These are phyloP conservation scores for Xylaria cubensis DNA, from an alignment of 495 filamentous ascomycete species.

Conservation along the genomic window DNA sequence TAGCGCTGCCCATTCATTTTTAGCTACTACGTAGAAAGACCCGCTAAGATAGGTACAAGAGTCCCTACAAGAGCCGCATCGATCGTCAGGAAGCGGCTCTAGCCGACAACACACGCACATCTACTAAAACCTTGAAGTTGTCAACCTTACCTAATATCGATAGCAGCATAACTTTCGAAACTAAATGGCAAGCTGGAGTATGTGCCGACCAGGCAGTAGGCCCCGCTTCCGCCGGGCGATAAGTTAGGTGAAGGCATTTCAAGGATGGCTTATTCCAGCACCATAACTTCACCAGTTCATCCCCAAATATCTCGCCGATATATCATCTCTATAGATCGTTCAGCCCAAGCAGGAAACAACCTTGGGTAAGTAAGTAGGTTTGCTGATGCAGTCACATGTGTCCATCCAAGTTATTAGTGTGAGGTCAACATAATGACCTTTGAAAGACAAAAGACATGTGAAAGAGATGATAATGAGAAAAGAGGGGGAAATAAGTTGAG, in stretches of 20 bases:
- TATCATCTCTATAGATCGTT: neutral
- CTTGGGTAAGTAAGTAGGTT: neutral
- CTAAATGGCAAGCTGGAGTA: neutral
- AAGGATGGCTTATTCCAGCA: neutral
- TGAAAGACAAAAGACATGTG: neutral
- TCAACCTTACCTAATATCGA: neutral
- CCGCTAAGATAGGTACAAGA: neutral
- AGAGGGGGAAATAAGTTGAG: neutral
- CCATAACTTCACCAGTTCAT: neutral
- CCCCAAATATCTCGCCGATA: neutral
- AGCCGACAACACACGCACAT: slow-evolving; percentile 3
- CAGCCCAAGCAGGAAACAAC: neutral
- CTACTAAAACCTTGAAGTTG: neutral
- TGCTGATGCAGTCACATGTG: neutral
- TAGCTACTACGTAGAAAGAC: slow-evolving; percentile 5
- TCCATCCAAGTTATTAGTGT: neutral
- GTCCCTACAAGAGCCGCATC: slow-evolving; percentile 12
- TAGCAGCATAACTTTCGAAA: slow-evolving; percentile 6
- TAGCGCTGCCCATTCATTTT: neutral
- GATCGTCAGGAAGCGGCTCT: slow-evolving; percentile 1
- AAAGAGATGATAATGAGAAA: neutral
- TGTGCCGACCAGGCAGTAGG: neutral
- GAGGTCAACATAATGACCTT: neutral
- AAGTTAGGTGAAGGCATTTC: neutral
- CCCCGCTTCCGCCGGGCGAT: neutral